Conservation (phyloP, 495 filamentous ascomycete species). For the Cercophora scortea region DNA sequence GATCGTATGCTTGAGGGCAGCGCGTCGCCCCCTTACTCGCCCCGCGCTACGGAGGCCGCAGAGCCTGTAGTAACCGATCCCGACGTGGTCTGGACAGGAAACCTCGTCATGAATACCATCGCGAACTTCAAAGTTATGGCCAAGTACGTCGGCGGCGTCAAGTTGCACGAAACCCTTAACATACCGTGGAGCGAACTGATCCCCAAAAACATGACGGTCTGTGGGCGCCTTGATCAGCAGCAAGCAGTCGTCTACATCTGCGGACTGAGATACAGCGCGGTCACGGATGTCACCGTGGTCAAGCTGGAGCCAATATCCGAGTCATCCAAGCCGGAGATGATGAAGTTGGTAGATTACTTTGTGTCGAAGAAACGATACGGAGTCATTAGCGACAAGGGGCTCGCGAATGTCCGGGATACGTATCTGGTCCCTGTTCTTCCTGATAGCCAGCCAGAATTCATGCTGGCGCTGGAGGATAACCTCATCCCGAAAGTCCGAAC, state of each 20-base stretch:
- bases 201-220: slow-evolving; percentile 59
- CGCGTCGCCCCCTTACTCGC: slow-evolving; percentile 81
- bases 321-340: slow-evolving; percentile 48
- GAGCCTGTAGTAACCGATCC: slow-evolving; percentile 49
- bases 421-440: slow-evolving; percentile 70
- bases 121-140: slow-evolving; percentile 67
- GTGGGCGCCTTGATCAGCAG: slow-evolving; percentile 73
- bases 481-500: slow-evolving; percentile 55
- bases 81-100: slow-evolving; percentile 76
- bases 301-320: slow-evolving; percentile 51
- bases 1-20: slow-evolving; percentile 80
- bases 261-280: slow-evolving; percentile 61
- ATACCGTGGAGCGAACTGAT: slow-evolving; percentile 64
- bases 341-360: slow-evolving; percentile 74
- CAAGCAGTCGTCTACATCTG: slow-evolving; percentile 86
- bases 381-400: slow-evolving; percentile 63
- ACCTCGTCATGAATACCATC: slow-evolving; percentile 65
- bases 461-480: slow-evolving; percentile 68
- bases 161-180: slow-evolving; percentile 50
- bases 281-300: slow-evolving; percentile 66
- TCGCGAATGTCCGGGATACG: slow-evolving; percentile 65
- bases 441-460: slow-evolving; percentile 59
- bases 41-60: slow-evolving; percentile 27
- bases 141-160: slow-evolving; percentile 75
- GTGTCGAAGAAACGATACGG: slow-evolving; percentile 67